phyloP scores from a whole-genome alignment of 768 basidiomycete species.

The Hydnomerulius pinastri region DNA sequence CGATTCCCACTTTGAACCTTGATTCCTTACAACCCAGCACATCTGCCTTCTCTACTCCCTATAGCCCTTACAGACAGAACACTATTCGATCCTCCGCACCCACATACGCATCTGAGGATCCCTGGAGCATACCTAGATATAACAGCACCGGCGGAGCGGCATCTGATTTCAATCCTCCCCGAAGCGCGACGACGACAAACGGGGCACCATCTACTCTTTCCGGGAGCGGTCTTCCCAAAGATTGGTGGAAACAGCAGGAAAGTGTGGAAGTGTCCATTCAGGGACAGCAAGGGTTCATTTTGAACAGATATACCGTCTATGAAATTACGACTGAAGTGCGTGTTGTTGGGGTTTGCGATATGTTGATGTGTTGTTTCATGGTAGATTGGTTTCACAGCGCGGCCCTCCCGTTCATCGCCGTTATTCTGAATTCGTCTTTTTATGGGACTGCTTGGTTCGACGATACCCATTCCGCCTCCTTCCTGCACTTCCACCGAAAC shows the following conservation, averaged over 20 bases:
- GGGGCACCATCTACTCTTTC: slow-evolving; percentile 59
- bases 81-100: slow-evolving; percentile 48
- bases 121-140: slow-evolving; percentile 53
- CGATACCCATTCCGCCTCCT: slow-evolving; percentile 95
- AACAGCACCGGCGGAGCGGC: slow-evolving; percentile 32
- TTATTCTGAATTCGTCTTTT: slow-evolving; percentile 91
- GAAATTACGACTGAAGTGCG: slow-evolving; percentile 76
- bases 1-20: slow-evolving; percentile 71
- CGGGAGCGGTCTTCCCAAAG: slow-evolving; percentile 69
- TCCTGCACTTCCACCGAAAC: slow-evolving; percentile 86
- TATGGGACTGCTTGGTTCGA: slow-evolving; percentile 83
- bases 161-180: slow-evolving; percentile 26
- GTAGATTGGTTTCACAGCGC: slow-evolving; percentile 42
- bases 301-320: slow-evolving; percentile 87
- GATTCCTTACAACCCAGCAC: slow-evolving; percentile 52
- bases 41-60: slow-evolving; percentile 49
- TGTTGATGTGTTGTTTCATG: slow-evolving; percentile 11
- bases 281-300: slow-evolving; percentile 90
- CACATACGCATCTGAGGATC: slow-evolving; percentile 65
- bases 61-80: slow-evolving; percentile 46
- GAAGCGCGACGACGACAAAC: slow-evolving; percentile 34
- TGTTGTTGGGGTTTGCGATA: slow-evolving; percentile 12
- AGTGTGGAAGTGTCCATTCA: slow-evolving; percentile 67
- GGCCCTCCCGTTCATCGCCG: slow-evolving; percentile 74
- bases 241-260: slow-evolving; percentile 90